Percentiles rank a stretch among this genome's conserved stretches.
These are phyloP conservation scores for Geranium rotundifolium DNA, from an alignment of 345 rosid genomes.

Conservation along the genomic window DNA sequence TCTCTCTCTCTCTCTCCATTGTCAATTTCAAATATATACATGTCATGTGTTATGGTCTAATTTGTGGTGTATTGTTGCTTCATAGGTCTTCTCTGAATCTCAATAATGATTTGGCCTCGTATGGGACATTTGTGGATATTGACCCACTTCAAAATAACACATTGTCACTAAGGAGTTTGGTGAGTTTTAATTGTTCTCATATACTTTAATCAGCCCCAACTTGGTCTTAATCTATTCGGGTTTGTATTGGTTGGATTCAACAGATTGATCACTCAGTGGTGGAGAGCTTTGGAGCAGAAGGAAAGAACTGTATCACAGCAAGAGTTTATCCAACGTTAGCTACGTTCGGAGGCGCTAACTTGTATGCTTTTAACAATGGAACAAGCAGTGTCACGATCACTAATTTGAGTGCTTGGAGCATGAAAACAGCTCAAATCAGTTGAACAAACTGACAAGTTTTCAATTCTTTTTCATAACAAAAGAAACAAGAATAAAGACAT, in stretches of 20 bases:
- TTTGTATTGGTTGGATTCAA: neutral
- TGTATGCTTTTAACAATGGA: conserved; percentile 59
- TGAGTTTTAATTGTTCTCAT: conserved; percentile 17
- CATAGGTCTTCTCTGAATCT: conserved; percentile 20
- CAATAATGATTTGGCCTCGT: conserved; percentile 21
- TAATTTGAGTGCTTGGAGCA: conserved; percentile 58
- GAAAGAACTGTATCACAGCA: conserved; percentile 54
- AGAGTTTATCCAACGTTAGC: conserved; percentile 61
- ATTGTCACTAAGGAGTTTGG: conserved; percentile 35
- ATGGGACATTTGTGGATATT: conserved; percentile 31
- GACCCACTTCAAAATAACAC: conserved; percentile 21
- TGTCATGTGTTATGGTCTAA: neutral
- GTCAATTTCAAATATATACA: neutral
- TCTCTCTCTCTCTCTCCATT: neutral
- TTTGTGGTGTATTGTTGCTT: neutral
- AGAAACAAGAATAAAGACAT: too few species aligned
- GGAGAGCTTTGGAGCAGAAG: conserved; percentile 73
- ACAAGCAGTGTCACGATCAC: conserved; percentile 27
- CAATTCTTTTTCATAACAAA: too few species aligned
- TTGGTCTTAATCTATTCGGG: too few species aligned
- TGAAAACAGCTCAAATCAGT: conserved; percentile 38
- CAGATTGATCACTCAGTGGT: conserved; percentile 71
- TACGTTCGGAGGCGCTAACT: conserved; percentile 20
- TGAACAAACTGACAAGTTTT: conserved; percentile 8
- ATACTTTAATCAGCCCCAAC: too few species aligned